A percentile compares a stretch with the other conserved stretches of the same genome.
Conservation (phyloP, 345 rosid species). For the Kandelia obovata region DNA sequence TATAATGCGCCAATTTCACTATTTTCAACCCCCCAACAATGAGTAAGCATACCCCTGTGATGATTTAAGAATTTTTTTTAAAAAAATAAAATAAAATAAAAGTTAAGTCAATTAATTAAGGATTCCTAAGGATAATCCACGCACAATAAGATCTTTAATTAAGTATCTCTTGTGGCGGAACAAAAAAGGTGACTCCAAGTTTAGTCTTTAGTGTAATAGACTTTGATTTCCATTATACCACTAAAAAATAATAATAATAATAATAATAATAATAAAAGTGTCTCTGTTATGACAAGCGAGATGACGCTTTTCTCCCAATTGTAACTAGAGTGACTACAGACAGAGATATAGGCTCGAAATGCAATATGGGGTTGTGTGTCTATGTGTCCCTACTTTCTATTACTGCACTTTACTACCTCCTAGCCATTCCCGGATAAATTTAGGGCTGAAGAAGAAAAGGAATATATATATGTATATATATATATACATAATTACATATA, state of each 20-base stretch:
- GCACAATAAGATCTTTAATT: constrained; percentile 13
- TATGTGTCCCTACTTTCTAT: constrained; percentile 19
- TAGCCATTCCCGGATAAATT: constrained; percentile 12
- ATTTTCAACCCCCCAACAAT: neutral
- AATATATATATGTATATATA: constrained; percentile 27
- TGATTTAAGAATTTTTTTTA: too few relatives aligned
- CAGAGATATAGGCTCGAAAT: neutral
- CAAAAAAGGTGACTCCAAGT: too few relatives aligned
- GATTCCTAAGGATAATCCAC: constrained; percentile 6
- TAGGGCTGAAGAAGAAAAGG: constrained; percentile 29
- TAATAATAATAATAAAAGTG: too few relatives aligned
- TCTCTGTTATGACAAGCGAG: constrained; percentile 5
- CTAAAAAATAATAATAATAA: too few relatives aligned
- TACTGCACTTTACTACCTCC: neutral
- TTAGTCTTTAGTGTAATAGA: too few relatives aligned
- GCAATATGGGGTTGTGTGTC: neutral
- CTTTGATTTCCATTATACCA: too few relatives aligned
- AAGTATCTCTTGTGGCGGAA: neutral
- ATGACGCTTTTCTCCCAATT: constrained; percentile 10
- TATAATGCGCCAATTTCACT: neutral
- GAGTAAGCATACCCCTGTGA: neutral
- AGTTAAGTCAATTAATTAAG: neutral
- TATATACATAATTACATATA: constrained; percentile 8
- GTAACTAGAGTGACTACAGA: neutral
- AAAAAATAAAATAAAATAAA: too few relatives aligned